Conservation (phyloP, 805 yeast species). For the Monosporozyma unispora region DNA sequence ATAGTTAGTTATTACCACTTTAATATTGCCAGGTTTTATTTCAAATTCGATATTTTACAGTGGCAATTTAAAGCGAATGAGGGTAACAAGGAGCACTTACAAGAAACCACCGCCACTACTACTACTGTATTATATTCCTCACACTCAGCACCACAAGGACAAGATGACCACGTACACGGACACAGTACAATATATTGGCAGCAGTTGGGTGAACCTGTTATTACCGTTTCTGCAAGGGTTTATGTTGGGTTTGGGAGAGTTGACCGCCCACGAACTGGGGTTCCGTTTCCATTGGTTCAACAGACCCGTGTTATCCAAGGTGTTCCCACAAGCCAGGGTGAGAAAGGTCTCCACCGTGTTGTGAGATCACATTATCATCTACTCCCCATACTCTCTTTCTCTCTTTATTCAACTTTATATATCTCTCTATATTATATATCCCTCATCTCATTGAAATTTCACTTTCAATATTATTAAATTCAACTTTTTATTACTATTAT, state of each 20-base stretch:
- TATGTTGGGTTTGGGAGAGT: conserved; percentile 94
- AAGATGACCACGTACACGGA: neutral
- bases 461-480: neutral
- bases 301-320: neutral
- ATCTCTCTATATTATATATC: neutral
- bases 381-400: neutral
- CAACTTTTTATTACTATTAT: neutral
- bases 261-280: conserved; percentile 86
- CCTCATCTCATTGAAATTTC: neutral
- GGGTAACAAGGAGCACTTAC: neutral
- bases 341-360: neutral
- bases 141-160: neutral
- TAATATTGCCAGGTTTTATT: neutral
- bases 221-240: conserved; percentile 87
- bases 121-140: too few species aligned
- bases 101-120: neutral
- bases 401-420: neutral
- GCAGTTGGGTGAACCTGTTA: conserved; percentile 61
- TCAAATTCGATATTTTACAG: neutral
- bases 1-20: neutral
- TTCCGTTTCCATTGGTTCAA: conserved; percentile 60
- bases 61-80: neutral
- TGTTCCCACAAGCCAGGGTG: neutral
- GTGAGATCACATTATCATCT: neutral
- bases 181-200: conserved; percentile 10